phyloP scores from a whole-genome alignment of 306 rosid species.

The Arachis stenosperma region DNA sequence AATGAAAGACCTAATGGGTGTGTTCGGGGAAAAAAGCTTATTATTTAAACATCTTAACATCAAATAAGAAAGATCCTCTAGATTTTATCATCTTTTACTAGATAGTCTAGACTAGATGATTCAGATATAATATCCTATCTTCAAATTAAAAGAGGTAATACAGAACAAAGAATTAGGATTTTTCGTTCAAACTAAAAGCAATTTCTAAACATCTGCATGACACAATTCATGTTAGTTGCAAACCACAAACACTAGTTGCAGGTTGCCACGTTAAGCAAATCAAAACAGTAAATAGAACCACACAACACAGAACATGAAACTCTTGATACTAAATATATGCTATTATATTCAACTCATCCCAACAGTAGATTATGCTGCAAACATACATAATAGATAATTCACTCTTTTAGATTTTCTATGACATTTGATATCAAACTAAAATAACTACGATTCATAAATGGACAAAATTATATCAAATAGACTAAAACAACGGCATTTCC shows the following conservation, averaged over 20 bases:
- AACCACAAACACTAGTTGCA: not conserved
- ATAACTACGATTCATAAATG: constrained; percentile 5
- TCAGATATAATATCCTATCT: constrained; percentile 16
- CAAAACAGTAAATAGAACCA: not conserved
- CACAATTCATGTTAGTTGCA: not conserved
- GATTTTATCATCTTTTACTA: constrained; percentile 26
- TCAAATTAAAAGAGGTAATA: constrained; percentile 22
- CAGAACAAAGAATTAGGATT: not conserved
- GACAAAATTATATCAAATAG: not conserved
- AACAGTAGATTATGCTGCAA: constrained; percentile 16
- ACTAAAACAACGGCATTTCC: not conserved
- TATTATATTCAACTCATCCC: constrained; percentile 24
- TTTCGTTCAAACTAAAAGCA: not conserved
- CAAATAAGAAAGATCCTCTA: not conserved
- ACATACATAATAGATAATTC: constrained; percentile 16
- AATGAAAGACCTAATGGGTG: constrained; percentile 39
- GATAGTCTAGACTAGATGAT: constrained; percentile 21
- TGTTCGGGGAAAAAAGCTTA: not conserved
- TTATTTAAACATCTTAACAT: constrained; percentile 10
- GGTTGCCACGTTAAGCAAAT: constrained; percentile 14
- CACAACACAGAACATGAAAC: not conserved
- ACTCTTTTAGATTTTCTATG: constrained; percentile 13
- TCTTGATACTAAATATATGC: constrained; percentile 3
- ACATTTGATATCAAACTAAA: constrained; percentile 23
- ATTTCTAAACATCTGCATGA: not conserved